Evolutionary conservation across 495 filamentous ascomycete genomes (phyloP).

Genomic region (Penicillium simplicissimum): DNA sequence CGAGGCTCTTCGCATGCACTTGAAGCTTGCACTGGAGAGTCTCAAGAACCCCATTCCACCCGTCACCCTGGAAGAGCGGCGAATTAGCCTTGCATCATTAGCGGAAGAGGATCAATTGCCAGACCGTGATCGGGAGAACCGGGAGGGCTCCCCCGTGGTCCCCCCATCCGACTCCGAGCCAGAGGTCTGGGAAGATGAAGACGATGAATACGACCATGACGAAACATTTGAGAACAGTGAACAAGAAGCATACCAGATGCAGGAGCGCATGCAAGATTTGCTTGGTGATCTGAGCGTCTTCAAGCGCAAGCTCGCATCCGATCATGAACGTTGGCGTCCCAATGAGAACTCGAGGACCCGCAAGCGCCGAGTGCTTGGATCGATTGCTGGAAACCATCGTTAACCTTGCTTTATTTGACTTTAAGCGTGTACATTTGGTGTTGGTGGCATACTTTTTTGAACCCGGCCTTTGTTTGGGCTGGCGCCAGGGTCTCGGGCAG

Average conservation of each 20-base stretch:
- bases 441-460: constrained; percentile 20
- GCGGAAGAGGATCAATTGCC: constrained; percentile 45
- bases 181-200: constrained; percentile 46
- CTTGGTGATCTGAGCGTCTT: constrained; percentile 79
- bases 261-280: constrained; percentile 67
- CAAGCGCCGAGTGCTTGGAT: constrained; percentile 40
- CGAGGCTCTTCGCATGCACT: constrained; percentile 79
- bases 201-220: constrained; percentile 11
- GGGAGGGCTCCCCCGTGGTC: constrained; percentile 33
- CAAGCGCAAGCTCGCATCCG: constrained; percentile 78
- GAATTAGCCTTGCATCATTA: constrained; percentile 32
- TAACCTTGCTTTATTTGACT: constrained; percentile 24
- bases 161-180: constrained; percentile 30
- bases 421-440: constrained; percentile 27
- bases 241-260: constrained; percentile 58
- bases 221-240: constrained; percentile 21
- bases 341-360: constrained; percentile 23
- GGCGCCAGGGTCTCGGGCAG: constrained; percentile 12
- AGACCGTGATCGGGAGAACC: constrained; percentile 38
- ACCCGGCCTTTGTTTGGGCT: constrained; percentile 18
- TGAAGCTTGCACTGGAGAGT: constrained; percentile 82
- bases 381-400: constrained; percentile 36
- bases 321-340: constrained; percentile 59
- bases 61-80: constrained; percentile 37
- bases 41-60: constrained; percentile 81